Base-by-base conservation (phyloP, 805 yeast genomes). In the Candida loeiensis region DNA sequence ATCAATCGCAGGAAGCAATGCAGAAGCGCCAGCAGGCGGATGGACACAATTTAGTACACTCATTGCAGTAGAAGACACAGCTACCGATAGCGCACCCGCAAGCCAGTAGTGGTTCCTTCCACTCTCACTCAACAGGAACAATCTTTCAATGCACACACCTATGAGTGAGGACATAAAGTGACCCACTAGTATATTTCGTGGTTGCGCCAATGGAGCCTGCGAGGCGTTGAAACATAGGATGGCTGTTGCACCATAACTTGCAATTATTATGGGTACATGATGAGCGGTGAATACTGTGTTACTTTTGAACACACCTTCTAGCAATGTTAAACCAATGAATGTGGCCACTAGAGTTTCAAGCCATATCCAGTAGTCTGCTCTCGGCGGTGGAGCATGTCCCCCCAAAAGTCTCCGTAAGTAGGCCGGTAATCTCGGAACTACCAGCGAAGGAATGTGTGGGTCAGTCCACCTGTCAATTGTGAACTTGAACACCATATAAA, bases 1-100 rank as follows among this genome's bases (percentile, higher is more conserved):
- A 38, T 78, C 81, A 0, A 74, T 50, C 1, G 71, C 58, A 0
- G 86, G 84, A 6, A 81, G 56, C 26, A 81, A 51, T 0, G 87
- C 85, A 7, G 82, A 71, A 1, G 87, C 86, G 2, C 88, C 88
- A 1, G 82, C 80, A 0, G 88, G 88, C 0, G 88, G 88, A 53
- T 82, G 87, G 1, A 79, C 74, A 43, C 80, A 73, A 45, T 77
- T 77, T 4, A 70, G 55, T 1, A 78, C 45, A 11, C 73, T 58
- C 83, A 79, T 79, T 2, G 61, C 55, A 8, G 75, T 77, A 6
- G 81, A 73, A 2, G 82, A 50, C 4, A 77, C 43, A 0, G 72
- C 81, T 6, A 79, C 82, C 27, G 79, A 63, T 21, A 81, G 51
- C 0, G 82, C 81, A 2, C 80, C 86, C 13, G 73, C 66, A 6